Conservation (phyloP, 148 eudicot species). For the Chenopodium quinoa region DNA sequence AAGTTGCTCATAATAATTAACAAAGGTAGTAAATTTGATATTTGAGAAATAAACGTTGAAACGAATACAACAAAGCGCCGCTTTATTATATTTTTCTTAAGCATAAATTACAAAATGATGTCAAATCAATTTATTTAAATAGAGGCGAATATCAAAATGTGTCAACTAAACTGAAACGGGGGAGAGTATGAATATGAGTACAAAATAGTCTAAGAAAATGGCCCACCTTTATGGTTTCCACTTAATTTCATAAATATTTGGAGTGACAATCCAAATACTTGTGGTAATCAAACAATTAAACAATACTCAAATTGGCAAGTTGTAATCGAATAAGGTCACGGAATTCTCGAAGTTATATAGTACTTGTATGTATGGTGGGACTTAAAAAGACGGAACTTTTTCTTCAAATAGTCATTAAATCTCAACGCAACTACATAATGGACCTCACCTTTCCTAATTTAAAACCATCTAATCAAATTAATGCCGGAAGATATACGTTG, state of each 20-base stretch:
- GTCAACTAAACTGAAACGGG: no score
- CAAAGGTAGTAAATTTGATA: no score
- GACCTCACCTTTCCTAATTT: not conserved
- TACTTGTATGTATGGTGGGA: not conserved
- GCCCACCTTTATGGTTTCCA: not conserved
- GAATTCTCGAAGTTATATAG: not conserved
- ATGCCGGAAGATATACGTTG: conserved; percentile 16
- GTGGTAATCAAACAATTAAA: conserved; percentile 3
- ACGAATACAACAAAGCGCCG: fast-evolving
- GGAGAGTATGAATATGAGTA: not conserved
- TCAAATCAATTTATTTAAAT: no score
- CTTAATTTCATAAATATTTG: not conserved
- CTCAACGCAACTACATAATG: conserved; percentile 3
- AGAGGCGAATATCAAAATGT: no score
- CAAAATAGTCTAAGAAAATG: not conserved
- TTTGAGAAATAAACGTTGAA: no score
- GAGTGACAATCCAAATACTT: not conserved
- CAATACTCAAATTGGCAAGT: conserved; percentile 14
- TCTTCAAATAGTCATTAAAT: not conserved
- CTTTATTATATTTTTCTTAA: no score
- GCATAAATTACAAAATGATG: no score
- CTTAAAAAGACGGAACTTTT: not conserved
- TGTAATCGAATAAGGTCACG: not conserved
- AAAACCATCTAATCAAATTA: conserved; percentile 10
- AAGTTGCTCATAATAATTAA: no score